These are phyloP conservation scores for Panaeolus cyanescens DNA, from an alignment of 768 basidiomycete species.

Conservation along the genomic window DNA sequence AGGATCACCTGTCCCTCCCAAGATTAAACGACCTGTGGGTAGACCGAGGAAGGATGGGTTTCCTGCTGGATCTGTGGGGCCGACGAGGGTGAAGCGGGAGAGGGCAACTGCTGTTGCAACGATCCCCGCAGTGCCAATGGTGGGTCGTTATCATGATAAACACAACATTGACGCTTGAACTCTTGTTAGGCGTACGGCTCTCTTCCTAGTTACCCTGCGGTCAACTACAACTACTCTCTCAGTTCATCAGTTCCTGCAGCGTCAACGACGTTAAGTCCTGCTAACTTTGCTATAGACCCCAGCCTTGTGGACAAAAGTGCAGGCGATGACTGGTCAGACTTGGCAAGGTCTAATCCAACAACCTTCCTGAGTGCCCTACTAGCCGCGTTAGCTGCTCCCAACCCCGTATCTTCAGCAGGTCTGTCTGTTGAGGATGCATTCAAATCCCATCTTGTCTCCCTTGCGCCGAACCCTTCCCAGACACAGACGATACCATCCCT, in stretches of 20 bases:
- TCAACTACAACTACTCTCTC: slow-evolving; percentile 26
- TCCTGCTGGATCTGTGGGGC: slow-evolving; percentile 72
- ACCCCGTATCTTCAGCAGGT: slow-evolving; percentile 60
- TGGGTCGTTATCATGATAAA: slow-evolving; percentile 5
- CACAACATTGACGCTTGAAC: background rate
- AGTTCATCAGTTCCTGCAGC: slow-evolving; percentile 25
- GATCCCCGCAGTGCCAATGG: slow-evolving; percentile 5
- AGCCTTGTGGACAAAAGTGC: slow-evolving; percentile 37
- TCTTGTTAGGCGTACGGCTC: slow-evolving; percentile 1
- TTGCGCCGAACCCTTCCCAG: slow-evolving; percentile 50
- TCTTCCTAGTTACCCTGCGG: slow-evolving; percentile 22
- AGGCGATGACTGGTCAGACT: slow-evolving; percentile 64
- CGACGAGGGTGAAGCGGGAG: slow-evolving; percentile 35
- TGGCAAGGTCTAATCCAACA: slow-evolving; percentile 57
- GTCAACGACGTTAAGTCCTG: slow-evolving; percentile 25
- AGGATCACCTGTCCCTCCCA: slow-evolving; percentile 38
- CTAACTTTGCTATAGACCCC: slow-evolving; percentile 49
- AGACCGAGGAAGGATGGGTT: slow-evolving; percentile 81
- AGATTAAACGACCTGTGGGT: slow-evolving; percentile 78
- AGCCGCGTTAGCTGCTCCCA: slow-evolving; percentile 59
- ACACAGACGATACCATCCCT: slow-evolving; percentile 63
- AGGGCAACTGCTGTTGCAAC: slow-evolving; percentile 10
- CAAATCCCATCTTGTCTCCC: slow-evolving; percentile 71
- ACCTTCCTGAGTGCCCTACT: slow-evolving; percentile 60
- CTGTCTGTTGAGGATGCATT: slow-evolving; percentile 77